Percentiles rank a stretch among this genome's conserved stretches.
Conservation (phyloP, 2,329 filamentous ascomycete species). For the Fusarium sp. region DNA sequence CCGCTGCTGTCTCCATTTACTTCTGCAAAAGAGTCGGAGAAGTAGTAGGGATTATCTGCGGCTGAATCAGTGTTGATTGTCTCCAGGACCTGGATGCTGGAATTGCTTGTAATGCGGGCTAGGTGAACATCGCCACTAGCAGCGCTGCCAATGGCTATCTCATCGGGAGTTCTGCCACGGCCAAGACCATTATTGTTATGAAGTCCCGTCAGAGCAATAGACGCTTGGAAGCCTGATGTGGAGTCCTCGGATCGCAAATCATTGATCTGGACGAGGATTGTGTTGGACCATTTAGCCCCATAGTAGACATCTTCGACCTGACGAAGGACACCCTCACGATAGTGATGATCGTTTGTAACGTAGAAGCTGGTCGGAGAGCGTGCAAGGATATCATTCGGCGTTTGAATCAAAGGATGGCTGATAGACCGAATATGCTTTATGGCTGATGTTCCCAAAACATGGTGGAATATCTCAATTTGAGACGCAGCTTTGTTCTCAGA, state of each 20-base stretch:
- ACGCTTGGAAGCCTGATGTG: slow-evolving; percentile 52
- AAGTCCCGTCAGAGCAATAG: slow-evolving; percentile 61
- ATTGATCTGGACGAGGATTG: slow-evolving; percentile 58
- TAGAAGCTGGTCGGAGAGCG: slow-evolving; percentile 64
- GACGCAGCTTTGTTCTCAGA: slow-evolving; percentile 61
- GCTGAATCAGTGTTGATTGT: slow-evolving; percentile 60
- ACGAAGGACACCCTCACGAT: slow-evolving; percentile 64
- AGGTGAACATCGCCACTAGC: slow-evolving; percentile 64
- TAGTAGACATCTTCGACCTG: slow-evolving; percentile 62
- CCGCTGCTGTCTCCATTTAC: slow-evolving; percentile 62
- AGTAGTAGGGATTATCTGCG: slow-evolving; percentile 73
- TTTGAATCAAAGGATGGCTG: slow-evolving; percentile 66
- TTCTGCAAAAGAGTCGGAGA: slow-evolving; percentile 66
- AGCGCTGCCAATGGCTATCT: slow-evolving; percentile 62
- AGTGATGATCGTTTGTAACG: slow-evolving; percentile 73
- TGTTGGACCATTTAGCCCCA: slow-evolving; percentile 64
- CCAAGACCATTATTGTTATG: slow-evolving; percentile 72
- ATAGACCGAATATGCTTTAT: slow-evolving; percentile 67
- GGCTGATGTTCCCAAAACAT: slow-evolving; percentile 61
- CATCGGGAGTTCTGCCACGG: slow-evolving; percentile 59
- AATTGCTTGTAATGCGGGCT: slow-evolving; percentile 47
- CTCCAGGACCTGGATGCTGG: slow-evolving; percentile 50
- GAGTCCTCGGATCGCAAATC: slow-evolving; percentile 51
- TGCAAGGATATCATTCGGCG: slow-evolving; percentile 72
- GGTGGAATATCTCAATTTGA: slow-evolving; percentile 71